phyloP scores from a whole-genome alignment of 1,284 basidiomycete genomes.

The Puccinia hordei region DNA sequence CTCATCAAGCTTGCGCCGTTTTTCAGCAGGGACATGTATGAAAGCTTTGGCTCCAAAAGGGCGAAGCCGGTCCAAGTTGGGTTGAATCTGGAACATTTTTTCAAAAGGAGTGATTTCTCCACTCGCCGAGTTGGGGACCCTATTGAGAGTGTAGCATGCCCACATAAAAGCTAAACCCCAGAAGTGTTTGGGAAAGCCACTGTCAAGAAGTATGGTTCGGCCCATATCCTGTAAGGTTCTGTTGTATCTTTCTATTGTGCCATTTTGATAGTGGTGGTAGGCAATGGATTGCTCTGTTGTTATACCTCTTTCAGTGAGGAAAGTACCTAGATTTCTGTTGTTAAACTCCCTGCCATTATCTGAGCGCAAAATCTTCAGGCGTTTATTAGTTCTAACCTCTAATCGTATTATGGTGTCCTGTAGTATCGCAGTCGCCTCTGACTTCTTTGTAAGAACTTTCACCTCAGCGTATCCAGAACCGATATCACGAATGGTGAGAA shows the following conservation, averaged over 20 bases:
- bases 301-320: too few relatives aligned
- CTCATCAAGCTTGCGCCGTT: too few relatives aligned
- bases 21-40: not conserved
- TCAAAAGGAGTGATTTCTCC: not conserved
- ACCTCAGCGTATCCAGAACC: slow-evolving; percentile 3
- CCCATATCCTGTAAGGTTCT: too few relatives aligned
- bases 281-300: too few relatives aligned
- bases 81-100: not conserved
- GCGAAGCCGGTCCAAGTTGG: not conserved
- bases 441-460: not conserved
- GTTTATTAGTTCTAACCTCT: slow-evolving; percentile 1
- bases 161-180: slow-evolving; percentile 29
- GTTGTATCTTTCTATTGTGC: not conserved
- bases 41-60: not conserved
- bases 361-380: not conserved
- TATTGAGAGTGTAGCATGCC: not conserved
- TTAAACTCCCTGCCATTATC: too few relatives aligned
- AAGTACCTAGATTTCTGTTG: too few relatives aligned
- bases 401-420: not conserved
- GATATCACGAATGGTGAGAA: slow-evolving; percentile 1
- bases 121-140: not conserved
- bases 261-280: too few relatives aligned
- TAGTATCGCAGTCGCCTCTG: too few relatives aligned
- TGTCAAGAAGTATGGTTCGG: not conserved
- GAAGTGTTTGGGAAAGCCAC: slow-evolving; percentile 22